Evolutionary conservation across 2,329 filamentous ascomycete species (phyloP).

Genomic region (Apiospora phragmitis): DNA sequence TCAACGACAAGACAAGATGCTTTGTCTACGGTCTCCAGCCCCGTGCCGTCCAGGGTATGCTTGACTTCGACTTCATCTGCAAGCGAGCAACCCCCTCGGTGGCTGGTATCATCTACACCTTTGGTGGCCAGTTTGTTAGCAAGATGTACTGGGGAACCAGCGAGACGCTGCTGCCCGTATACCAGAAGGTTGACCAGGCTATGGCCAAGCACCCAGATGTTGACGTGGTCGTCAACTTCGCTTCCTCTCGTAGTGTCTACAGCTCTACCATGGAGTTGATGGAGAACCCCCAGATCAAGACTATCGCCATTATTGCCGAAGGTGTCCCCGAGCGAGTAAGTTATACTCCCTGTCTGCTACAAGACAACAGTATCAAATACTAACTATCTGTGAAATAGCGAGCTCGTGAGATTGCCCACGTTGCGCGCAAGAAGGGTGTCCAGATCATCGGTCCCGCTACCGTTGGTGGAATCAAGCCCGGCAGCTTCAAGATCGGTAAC

Average conservation of each 20-base stretch:
- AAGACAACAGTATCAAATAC: background rate
- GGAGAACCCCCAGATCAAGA: constrained; percentile 95
- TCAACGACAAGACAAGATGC: constrained; percentile 99
- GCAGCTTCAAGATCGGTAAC: constrained; percentile 99
- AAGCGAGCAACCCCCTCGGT: constrained; percentile 96
- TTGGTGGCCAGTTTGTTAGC: constrained; percentile 98
- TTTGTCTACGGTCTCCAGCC: constrained; percentile 99
- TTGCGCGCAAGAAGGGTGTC: constrained; percentile 97
- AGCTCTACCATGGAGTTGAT: constrained; percentile 98
- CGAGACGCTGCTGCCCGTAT: constrained; percentile 97
- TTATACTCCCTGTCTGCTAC: constrained; percentile 26
- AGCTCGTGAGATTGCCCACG: constrained; percentile 95
- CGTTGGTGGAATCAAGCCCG: constrained; percentile 98
- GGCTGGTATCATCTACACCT: constrained; percentile 99
- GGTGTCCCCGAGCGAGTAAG: constrained; percentile 96
- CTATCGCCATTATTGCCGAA: constrained; percentile 98
- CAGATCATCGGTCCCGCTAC: constrained; percentile 99
- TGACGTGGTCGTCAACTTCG: constrained; percentile 98
- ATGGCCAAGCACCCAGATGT: constrained; percentile 96
- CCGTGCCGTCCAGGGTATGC: constrained; percentile 86
- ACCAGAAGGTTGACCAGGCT: constrained; percentile 91
- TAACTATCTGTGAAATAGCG: constrained; percentile 56
- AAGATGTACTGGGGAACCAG: constrained; percentile 99
- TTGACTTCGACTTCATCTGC: constrained; percentile 99
- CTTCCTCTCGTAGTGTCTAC: constrained; percentile 98